Percentiles rank a stretch among this genome's conserved stretches.
Conservation (phyloP, 2,329 filamentous ascomycete species). For the Coniella lustricola region DNA sequence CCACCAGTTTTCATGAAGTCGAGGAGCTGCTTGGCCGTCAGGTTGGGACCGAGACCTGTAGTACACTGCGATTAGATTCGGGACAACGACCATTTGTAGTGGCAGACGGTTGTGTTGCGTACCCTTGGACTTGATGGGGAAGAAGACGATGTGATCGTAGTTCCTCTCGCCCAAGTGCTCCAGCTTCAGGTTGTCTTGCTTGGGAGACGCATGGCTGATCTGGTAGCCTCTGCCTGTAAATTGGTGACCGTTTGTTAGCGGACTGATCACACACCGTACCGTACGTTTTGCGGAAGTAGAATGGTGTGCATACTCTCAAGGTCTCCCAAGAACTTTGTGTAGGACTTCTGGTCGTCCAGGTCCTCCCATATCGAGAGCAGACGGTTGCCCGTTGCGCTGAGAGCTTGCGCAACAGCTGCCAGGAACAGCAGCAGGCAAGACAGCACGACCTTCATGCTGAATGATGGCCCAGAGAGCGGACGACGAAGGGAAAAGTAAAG, state of each 20-base stretch:
- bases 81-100: neutral
- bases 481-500: constrained; percentile 16
- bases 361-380: constrained; percentile 85
- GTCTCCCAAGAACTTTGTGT: constrained; percentile 74
- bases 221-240: constrained; percentile 70
- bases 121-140: constrained; percentile 90
- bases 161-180: constrained; percentile 81
- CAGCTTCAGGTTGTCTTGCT: constrained; percentile 67
- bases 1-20: constrained; percentile 88
- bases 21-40: constrained; percentile 80
- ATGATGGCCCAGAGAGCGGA: constrained; percentile 3
- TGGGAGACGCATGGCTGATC: constrained; percentile 75
- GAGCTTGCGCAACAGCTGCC: constrained; percentile 60
- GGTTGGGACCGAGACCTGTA: constrained; percentile 73
- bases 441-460: constrained; percentile 67
- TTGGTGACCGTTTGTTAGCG: constrained; percentile 20
- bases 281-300: neutral
- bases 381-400: constrained; percentile 72
- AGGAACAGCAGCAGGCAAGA: constrained; percentile 63
- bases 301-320: constrained; percentile 50
- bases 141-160: constrained; percentile 85
- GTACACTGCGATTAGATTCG: neutral
- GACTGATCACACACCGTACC: constrained; percentile 6
- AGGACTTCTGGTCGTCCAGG: constrained; percentile 69
- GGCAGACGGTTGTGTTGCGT: constrained; percentile 16